Conservation (phyloP, 108 stramenopile species). For the Pseudonitzschia multiseries region DNA sequence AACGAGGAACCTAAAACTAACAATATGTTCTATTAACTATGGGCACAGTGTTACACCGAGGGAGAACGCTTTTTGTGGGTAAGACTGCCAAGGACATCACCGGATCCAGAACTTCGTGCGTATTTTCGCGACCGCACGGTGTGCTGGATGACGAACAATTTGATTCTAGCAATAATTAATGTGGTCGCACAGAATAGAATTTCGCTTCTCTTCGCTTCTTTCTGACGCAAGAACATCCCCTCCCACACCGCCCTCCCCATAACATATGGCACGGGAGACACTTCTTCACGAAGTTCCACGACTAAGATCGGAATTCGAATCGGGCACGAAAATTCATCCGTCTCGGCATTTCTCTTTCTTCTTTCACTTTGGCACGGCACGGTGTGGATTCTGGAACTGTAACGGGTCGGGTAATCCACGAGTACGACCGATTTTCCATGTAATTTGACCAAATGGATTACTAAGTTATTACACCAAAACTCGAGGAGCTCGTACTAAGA, state of each 20-base stretch:
- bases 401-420: too few species aligned
- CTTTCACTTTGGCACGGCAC: neutral
- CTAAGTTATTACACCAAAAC: too few species aligned
- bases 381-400: too few species aligned
- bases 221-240: neutral
- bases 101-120: too few species aligned
- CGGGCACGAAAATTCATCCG: neutral
- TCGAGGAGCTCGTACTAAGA: too few species aligned
- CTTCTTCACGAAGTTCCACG: neutral
- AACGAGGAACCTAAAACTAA: too few species aligned
- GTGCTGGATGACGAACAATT: neutral
- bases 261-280: neutral
- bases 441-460: too few species aligned
- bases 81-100: too few species aligned
- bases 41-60: too few species aligned
- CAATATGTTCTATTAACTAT: too few species aligned
- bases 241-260: neutral
- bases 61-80: too few species aligned
- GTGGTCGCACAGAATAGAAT: neutral
- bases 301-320: neutral
- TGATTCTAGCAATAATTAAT: neutral
- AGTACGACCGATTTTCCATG: too few species aligned
- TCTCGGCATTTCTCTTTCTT: neutral
- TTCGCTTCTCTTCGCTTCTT: neutral
- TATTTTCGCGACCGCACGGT: neutral